phyloP scores from a whole-genome alignment of 345 rosid genomes.

The Lumnitzera racemosa region DNA sequence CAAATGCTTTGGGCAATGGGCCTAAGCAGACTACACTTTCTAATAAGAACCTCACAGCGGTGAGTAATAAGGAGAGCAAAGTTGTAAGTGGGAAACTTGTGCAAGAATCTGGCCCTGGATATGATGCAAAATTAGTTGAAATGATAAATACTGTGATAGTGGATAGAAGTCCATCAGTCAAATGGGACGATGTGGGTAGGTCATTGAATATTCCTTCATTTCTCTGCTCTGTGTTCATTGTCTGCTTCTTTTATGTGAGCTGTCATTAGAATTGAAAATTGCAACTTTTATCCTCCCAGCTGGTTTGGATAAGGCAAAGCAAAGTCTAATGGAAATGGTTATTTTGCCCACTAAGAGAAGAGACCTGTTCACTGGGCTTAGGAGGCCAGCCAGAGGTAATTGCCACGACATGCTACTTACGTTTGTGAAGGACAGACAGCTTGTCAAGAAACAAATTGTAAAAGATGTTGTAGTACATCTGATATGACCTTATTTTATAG shows the following conservation, averaged over 20 bases:
- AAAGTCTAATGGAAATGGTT: constrained; percentile 93
- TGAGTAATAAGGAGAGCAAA: constrained; percentile 32
- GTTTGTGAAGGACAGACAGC: too few relatives aligned
- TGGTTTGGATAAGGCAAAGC: constrained; percentile 97
- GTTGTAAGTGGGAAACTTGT: constrained; percentile 37
- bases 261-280: too few relatives aligned
- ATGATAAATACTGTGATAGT: constrained; percentile 83
- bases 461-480: neutral
- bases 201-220: neutral
- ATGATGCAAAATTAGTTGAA: constrained; percentile 75
- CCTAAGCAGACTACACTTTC: constrained; percentile 28
- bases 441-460: neutral
- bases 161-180: constrained; percentile 90
- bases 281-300: constrained; percentile 30
- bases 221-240: neutral
- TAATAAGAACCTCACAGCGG: constrained; percentile 22
- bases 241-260: neutral
- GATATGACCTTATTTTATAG: constrained; percentile 27
- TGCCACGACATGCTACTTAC: constrained; percentile 2
- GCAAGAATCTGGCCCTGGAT: constrained; percentile 50
- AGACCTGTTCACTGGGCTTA: constrained; percentile 92
- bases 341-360: constrained; percentile 86
- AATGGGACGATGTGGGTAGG: constrained; percentile 99
- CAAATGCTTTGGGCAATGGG: constrained; percentile 29
- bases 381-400: constrained; percentile 91